Base-by-base conservation (phyloP, 805 yeast genomes). In the Teunomyces lycoperdinae region DNA sequence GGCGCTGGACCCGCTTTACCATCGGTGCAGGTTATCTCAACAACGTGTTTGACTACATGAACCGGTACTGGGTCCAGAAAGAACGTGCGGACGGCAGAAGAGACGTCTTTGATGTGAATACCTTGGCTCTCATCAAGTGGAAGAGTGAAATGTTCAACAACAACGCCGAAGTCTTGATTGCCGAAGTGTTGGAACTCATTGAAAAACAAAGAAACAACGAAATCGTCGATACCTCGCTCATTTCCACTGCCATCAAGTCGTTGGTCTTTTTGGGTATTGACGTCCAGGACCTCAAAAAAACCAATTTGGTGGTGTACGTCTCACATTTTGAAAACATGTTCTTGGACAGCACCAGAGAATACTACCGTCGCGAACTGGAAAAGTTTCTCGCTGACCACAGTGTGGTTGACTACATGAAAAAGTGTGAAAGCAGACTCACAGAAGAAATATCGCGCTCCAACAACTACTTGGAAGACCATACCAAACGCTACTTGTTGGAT, bases 61-160 rank as follows among this genome's bases (percentile, higher is more conserved):
- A 94, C 67, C 80, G 98, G 52, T 94, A 92, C 68, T 94, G 99
- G 99, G 97, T 95, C 39, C 87, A 87, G 57, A 91, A 95, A 61
- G 98, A 92, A 67, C 79, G 98, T 61, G 86, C 89, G 38, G 97
- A 92, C 63, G 97, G 97, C 13, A 81, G 89, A 59, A 79, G 90
- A 53, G 90, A 89, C 60, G 84, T 94, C 41, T 89, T 83, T 66
- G 99, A 94, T 66, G 95, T 95, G 17, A 85, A 90, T 63, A 89
- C 97, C 4, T 74, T 94, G 53, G 87, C 96, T 44, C 72, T 92
- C 45, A 76, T 90, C 55, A 84, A 88, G 43, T 94, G 99, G 99
- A 85, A 87, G 61, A 81, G 83, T 50, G 80, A 82, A 50, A 78
- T 94, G 80, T 92, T 94, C 66, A 78, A 79, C 52, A 78, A 80